Evolutionary conservation across 192 early-diverging fungal species (phyloP).

Genomic region (Backusella parvicylindrica): DNA sequence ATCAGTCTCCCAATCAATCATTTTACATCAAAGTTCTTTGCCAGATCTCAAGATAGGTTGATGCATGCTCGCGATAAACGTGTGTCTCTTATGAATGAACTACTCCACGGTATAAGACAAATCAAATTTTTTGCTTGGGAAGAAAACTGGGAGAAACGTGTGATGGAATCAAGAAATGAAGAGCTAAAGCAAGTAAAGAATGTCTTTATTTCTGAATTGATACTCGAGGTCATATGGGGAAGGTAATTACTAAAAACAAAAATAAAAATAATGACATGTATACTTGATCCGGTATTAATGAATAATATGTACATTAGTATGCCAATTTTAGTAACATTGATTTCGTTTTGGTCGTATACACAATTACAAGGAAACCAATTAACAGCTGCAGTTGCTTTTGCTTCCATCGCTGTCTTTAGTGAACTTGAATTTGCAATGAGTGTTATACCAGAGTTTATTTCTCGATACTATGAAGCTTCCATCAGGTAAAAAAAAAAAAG

Average conservation of each 20-base stretch:
- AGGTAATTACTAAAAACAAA: slow-evolving; percentile 29
- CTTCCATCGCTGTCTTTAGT: slow-evolving; percentile 84
- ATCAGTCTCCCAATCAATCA: slow-evolving; percentile 40
- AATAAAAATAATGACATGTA: not conserved
- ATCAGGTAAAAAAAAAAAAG: too few relatives aligned
- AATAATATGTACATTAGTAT: not conserved
- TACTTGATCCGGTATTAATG: not conserved
- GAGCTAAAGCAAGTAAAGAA: slow-evolving; percentile 38
- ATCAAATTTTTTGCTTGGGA: slow-evolving; percentile 89
- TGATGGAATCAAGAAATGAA: slow-evolving; percentile 47
- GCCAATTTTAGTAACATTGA: slow-evolving; percentile 26
- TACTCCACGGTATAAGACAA: slow-evolving; percentile 79
- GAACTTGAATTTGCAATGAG: slow-evolving; percentile 79
- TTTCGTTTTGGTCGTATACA: slow-evolving; percentile 28
- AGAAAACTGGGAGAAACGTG: slow-evolving; percentile 34
- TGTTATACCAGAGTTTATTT: slow-evolving; percentile 75
- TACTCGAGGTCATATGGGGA: slow-evolving; percentile 19
- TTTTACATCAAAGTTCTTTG: slow-evolving; percentile 24
- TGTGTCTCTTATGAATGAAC: slow-evolving; percentile 56
- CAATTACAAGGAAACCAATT: slow-evolving; percentile 38
- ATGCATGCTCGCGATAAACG: slow-evolving; percentile 72
- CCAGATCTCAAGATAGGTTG: slow-evolving; percentile 47
- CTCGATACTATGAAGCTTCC: slow-evolving; percentile 62
- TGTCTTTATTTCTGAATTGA: not conserved
- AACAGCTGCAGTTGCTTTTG: slow-evolving; percentile 72